Evolutionary conservation across 352 stramenopile species (phyloP), one percentile per base, ranked within the genome.

Genomic region (Globisporangium nodosum): DNA sequence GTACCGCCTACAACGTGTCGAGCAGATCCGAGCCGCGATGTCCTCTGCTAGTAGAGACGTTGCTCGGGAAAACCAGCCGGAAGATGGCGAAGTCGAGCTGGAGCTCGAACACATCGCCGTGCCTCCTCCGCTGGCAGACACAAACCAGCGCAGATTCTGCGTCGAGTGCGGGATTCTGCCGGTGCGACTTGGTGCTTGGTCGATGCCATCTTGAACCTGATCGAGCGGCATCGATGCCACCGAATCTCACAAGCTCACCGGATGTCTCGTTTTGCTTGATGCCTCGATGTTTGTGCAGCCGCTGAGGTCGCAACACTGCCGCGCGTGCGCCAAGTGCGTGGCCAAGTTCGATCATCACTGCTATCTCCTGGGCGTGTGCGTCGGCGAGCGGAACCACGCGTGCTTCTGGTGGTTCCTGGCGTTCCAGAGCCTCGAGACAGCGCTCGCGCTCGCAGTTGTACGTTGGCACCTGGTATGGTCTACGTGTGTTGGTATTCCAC

Each of bases 341-440:
- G 83, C 86, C 8, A 96, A 73, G 2, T 97, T 97, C 65, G 90
- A 98, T 66, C 93, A 97, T 68, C 92, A 97, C 69, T 98, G 93
- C 68, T 60, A 81, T 30, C 72, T 97, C 18, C 61, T 97, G 11
- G 85, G 74, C 24, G 96, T 86, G 18, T 96, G 87, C 65, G 86
- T 98, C 45, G 88, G 91, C 11, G 89, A 97, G 67, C 51, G 72
- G 16, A 97, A 97, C 69, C 90, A 97, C 70, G 90, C 74, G 52
- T 70, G 87, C 31, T 98, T 97, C 74, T 87, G 73, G 68, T 87
- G 68, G 67, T 87, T 83, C 54, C 49, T 91, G 7, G 18, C 81
- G 20, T 50, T 79, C 11, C 70, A 85, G 48, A 74, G 48, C 12
- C 8, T 68, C 11, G 72, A 78, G 20, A 15, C 78, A 3, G 40